Evolutionary conservation across 2,329 filamentous ascomycete species (phyloP).

Genomic region (Trichoderma atrobrunneum): DNA sequence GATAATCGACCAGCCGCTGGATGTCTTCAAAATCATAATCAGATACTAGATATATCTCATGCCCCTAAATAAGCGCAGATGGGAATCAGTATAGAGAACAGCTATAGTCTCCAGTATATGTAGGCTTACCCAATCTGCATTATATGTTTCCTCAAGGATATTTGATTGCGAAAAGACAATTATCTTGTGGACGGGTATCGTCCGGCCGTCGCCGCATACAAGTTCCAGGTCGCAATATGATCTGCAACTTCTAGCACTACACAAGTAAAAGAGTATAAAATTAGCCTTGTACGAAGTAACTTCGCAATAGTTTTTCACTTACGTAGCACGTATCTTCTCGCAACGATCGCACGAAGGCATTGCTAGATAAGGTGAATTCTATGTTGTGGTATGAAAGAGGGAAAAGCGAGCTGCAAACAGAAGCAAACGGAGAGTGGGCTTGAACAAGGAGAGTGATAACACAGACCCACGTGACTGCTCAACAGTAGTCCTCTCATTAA

Average conservation of each 20-base stretch:
- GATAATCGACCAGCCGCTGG: not conserved
- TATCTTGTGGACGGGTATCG: not conserved
- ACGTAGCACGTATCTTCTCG: not conserved
- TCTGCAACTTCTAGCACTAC: not conserved
- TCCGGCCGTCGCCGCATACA: not conserved
- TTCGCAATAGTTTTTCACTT: not conserved
- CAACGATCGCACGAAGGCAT: not conserved
- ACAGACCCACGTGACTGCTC: not conserved
- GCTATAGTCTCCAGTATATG: not conserved
- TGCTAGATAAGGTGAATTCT: not conserved
- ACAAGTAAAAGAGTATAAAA: fast-evolving
- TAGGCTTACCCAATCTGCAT: not conserved
- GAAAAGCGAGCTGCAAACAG: not conserved
- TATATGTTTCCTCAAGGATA: not conserved
- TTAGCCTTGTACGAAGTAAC: not conserved
- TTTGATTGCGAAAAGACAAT: not conserved
- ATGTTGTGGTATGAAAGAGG: not conserved
- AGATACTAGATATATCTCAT: no score
- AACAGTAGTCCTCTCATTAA: not conserved
- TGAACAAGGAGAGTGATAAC: not conserved
- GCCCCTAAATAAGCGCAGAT: not conserved
- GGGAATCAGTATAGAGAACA: not conserved
- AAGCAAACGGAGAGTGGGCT: not conserved
- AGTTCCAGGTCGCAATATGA: not conserved
- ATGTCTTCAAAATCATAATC: not conserved